Conservation (phyloP, 371 early-diverging fungal genomes). For the Rhizopus delemar region DNA sequence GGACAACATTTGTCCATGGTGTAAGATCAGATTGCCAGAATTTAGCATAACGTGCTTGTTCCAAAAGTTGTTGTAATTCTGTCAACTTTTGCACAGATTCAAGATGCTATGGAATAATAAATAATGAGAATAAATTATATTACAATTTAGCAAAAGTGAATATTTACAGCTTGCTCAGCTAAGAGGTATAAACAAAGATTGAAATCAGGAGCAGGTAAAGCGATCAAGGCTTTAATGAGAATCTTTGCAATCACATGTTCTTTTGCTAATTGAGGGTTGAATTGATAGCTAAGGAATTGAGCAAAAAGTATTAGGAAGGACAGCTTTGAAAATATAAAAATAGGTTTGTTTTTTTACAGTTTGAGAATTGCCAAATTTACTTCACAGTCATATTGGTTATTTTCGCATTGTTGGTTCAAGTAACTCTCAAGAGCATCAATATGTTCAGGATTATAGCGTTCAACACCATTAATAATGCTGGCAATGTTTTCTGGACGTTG, state of each 20-base stretch:
- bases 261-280: constrained; percentile 80
- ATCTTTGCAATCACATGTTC: constrained; percentile 71
- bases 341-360: constrained; percentile 58
- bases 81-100: constrained; percentile 65
- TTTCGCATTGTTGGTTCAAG: constrained; percentile 74
- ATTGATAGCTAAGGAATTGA: constrained; percentile 69
- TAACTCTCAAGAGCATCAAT: constrained; percentile 80
- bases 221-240: constrained; percentile 82
- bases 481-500: constrained; percentile 78
- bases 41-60: constrained; percentile 73
- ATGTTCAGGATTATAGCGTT: constrained; percentile 90
- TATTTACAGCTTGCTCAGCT: constrained; percentile 68
- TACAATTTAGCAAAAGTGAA: background rate
- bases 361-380: constrained; percentile 91
- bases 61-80: constrained; percentile 77
- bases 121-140: background rate
- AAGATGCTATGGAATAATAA: constrained; percentile 37
- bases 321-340: background rate
- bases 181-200: constrained; percentile 85
- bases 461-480: constrained; percentile 74
- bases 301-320: background rate
- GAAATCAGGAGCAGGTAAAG: constrained; percentile 86
- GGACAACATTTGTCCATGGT: constrained; percentile 61
- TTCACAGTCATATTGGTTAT: constrained; percentile 79
- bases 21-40: constrained; percentile 77